phyloP scores from a whole-genome alignment of 2,329 filamentous ascomycete species.

The Apiospora hydei region DNA sequence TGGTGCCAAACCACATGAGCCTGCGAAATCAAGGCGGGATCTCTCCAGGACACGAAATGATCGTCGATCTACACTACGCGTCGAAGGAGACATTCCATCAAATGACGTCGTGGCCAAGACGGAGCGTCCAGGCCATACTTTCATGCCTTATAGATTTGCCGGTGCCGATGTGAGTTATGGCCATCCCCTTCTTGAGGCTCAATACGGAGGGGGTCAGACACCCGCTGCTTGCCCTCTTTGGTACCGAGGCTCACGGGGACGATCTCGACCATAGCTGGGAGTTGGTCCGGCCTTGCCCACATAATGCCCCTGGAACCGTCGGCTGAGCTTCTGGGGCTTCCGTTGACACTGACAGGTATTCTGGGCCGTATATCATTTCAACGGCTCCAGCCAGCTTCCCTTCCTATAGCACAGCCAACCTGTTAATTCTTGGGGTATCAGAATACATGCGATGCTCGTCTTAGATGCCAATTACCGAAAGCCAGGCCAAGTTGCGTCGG shows the following conservation, averaged over 20 bases:
- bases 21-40: not conserved
- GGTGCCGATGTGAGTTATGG: not conserved
- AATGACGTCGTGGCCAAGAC: not conserved
- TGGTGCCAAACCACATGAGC: not conserved
- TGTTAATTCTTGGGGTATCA: conserved; percentile 1
- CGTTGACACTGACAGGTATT: not conserved
- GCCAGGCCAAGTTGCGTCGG: not conserved
- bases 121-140: not conserved
- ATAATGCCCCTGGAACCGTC: not conserved
- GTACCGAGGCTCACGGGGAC: not conserved
- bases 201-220: not conserved
- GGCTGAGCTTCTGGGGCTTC: not conserved
- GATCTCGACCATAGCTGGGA: not conserved
- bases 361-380: not conserved
- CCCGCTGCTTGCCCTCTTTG: not conserved
- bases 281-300: not conserved
- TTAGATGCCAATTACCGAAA: not conserved
- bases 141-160: not conserved
- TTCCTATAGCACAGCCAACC: not conserved
- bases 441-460: conserved; percentile 5
- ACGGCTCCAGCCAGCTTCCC: not conserved
- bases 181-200: not conserved
- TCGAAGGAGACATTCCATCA: not conserved
- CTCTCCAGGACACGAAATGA: not conserved
- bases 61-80: not conserved